Conservation (phyloP, 352 stramenopile species). For the Phytophthora tubulina region DNA sequence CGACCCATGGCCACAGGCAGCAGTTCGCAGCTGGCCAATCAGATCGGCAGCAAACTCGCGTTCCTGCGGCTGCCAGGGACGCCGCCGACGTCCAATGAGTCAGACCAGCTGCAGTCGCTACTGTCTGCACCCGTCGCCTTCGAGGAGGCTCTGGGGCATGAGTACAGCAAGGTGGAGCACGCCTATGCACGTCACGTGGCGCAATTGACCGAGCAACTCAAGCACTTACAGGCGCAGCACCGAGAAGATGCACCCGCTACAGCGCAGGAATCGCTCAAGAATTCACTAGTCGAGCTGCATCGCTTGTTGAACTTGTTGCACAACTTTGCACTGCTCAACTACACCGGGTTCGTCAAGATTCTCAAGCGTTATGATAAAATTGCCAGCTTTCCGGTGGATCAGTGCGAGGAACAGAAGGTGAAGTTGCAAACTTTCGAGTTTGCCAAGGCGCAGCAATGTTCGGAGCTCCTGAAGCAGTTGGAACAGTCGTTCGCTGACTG, state of each 20-base stretch:
- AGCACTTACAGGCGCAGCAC: conserved; percentile 80
- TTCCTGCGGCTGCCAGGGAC: conserved; percentile 37
- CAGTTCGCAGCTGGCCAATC: conserved; percentile 28
- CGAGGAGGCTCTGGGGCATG: conserved; percentile 79
- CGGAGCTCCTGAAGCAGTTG: conserved; percentile 61
- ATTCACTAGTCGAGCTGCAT: conserved; percentile 95
- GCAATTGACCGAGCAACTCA: conserved; percentile 88
- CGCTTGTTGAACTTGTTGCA: conserved; percentile 94
- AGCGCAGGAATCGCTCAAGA: conserved; percentile 92
- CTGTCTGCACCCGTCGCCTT: conserved; percentile 62
- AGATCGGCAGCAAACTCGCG: conserved; percentile 35
- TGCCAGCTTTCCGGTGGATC: conserved; percentile 44
- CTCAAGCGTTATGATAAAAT: conserved; percentile 95
- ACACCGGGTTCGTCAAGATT: conserved; percentile 98
- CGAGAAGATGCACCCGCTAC: conserved; percentile 63
- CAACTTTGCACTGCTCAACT: conserved; percentile 98
- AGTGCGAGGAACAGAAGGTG: conserved; percentile 54
- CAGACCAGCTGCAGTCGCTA: conserved; percentile 48
- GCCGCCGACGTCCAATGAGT: conserved; percentile 24
- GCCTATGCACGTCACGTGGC: conserved; percentile 91
- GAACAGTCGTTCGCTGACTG: conserved; percentile 75
- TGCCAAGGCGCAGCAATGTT: conserved; percentile 60
- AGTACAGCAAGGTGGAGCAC: conserved; percentile 92
- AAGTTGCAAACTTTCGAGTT: conserved; percentile 72
- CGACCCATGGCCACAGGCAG: conserved; percentile 38